These are phyloP conservation scores for Halophytophthora polymorphica DNA, from an alignment of 352 stramenopile genomes.

Conservation along the genomic window DNA sequence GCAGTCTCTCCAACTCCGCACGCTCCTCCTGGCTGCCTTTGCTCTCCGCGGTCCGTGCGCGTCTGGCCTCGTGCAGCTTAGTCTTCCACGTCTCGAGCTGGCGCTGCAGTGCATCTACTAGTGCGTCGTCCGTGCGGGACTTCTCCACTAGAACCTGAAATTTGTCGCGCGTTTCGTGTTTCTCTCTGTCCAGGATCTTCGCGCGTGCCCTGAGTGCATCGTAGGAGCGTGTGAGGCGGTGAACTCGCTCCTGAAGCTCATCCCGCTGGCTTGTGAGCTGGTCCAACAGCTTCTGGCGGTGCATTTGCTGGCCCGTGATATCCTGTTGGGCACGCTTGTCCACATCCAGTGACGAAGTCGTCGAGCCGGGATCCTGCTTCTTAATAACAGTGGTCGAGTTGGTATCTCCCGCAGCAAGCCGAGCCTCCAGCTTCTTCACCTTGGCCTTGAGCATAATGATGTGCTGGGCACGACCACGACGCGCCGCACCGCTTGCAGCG, in stretches of 20 bases:
- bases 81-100: conserved; percentile 65
- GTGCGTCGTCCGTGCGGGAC: conserved; percentile 71
- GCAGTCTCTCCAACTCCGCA: conserved; percentile 49
- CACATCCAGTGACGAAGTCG: conserved; percentile 29
- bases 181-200: conserved; percentile 76
- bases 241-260: conserved; percentile 48
- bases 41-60: conserved; percentile 66
- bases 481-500: conserved; percentile 17
- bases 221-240: conserved; percentile 58
- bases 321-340: conserved; percentile 68
- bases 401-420: conserved; percentile 26
- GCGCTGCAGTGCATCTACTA: conserved; percentile 72
- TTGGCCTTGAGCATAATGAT: conserved; percentile 85
- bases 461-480: conserved; percentile 70
- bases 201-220: conserved; percentile 62
- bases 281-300: conserved; percentile 61
- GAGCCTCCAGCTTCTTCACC: conserved; percentile 66
- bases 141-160: conserved; percentile 77
- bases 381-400: background rate
- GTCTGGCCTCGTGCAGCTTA: conserved; percentile 51
- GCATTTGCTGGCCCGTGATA: conserved; percentile 44
- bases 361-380: background rate
- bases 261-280: conserved; percentile 57
- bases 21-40: conserved; percentile 30
- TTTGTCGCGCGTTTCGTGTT: conserved; percentile 56